phyloP scores from a whole-genome alignment of 2,329 filamentous ascomycete species.

The Claviceps humidiphila region DNA sequence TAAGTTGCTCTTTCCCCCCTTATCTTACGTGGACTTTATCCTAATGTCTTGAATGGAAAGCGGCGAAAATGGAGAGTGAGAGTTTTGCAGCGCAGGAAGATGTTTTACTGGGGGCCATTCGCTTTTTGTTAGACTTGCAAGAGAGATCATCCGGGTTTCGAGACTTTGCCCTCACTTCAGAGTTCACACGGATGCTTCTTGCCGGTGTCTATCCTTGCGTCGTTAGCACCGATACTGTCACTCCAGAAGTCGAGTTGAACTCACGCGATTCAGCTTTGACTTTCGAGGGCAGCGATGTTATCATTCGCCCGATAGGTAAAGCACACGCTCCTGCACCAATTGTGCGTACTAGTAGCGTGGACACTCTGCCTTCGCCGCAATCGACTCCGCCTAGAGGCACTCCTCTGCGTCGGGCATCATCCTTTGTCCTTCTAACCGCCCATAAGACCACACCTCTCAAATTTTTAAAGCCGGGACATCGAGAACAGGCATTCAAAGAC shows the following conservation, averaged over 20 bases:
- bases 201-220: conserved; percentile 75
- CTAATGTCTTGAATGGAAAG: conserved; percentile 8
- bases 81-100: conserved; percentile 39
- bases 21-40: not conserved
- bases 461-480: conserved; percentile 26
- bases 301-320: conserved; percentile 56
- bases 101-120: conserved; percentile 62
- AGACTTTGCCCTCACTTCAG: conserved; percentile 68
- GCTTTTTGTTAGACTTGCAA: conserved; percentile 69
- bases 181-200: conserved; percentile 69
- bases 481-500: conserved; percentile 9
- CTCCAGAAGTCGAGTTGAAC: conserved; percentile 74
- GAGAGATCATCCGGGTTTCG: conserved; percentile 63
- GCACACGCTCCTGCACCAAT: conserved; percentile 53
- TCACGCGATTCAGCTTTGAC: conserved; percentile 68
- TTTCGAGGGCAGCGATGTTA: conserved; percentile 76
- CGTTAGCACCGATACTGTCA: conserved; percentile 73
- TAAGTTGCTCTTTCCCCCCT: not conserved
- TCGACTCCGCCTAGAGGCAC: conserved; percentile 39
- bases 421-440: conserved; percentile 76
- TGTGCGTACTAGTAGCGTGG: conserved; percentile 53
- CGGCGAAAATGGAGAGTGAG: conserved; percentile 27
- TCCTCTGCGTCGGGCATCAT: conserved; percentile 67
- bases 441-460: conserved; percentile 45
- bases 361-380: conserved; percentile 34